Percentiles rank a stretch among this genome's conserved stretches.
Conservation (phyloP, 352 stramenopile species). For the Phytophthora fragariaefolia region DNA sequence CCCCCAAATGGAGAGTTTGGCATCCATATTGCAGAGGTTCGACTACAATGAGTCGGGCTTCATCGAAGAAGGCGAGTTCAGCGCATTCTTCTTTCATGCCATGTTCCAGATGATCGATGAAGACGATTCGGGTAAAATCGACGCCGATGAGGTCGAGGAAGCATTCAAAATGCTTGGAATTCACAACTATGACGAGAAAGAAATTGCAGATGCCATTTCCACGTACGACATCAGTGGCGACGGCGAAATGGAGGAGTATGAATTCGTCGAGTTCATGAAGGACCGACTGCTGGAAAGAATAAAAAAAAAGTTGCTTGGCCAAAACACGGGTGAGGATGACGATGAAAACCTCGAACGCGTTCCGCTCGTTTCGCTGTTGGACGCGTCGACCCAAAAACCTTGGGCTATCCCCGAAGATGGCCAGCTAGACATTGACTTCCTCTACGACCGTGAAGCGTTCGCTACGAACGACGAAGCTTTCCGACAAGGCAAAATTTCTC, state of each 20-base stretch:
- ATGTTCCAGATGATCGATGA: constrained; percentile 82
- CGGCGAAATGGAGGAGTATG: constrained; percentile 80
- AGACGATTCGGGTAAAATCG: constrained; percentile 78
- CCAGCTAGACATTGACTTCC: constrained; percentile 74
- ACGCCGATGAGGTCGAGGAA: constrained; percentile 77
- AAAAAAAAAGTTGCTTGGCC: constrained; percentile 51
- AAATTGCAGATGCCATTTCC: constrained; percentile 68
- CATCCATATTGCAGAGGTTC: constrained; percentile 50
- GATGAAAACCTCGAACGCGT: constrained; percentile 9
- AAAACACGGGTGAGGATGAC: constrained; percentile 34
- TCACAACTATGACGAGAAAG: constrained; percentile 60
- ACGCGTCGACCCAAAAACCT: constrained; percentile 59
- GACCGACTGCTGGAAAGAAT: constrained; percentile 66
- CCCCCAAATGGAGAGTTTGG: constrained; percentile 55
- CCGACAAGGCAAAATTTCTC: constrained; percentile 66
- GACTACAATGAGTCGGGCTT: constrained; percentile 61
- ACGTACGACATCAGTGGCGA: constrained; percentile 80
- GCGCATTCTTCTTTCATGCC: constrained; percentile 72
- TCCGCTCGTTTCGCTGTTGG: constrained; percentile 46
- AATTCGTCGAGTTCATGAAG: constrained; percentile 87
- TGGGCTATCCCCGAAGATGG: constrained; percentile 75
- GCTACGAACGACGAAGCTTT: constrained; percentile 60
- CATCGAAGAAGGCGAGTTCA: constrained; percentile 68
- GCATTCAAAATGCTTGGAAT: constrained; percentile 79
- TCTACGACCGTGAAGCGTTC: constrained; percentile 81